Base-by-base conservation (phyloP, 345 rosid species). In the Citrus unshiu region DNA sequence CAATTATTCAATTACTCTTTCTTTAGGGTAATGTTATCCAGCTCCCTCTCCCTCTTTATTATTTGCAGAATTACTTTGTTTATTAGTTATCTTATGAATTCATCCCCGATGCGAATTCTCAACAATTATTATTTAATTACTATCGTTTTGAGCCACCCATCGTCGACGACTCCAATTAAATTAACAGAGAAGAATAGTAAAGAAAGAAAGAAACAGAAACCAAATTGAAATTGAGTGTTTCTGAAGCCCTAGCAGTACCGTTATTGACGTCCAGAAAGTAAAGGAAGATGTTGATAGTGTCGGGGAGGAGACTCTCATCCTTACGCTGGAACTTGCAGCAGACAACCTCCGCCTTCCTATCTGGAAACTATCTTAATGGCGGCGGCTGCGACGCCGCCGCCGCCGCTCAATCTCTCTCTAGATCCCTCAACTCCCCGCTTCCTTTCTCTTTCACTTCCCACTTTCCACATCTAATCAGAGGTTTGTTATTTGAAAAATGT, bases 301-400 rank as follows among this genome's bases (percentile, higher is more conserved):
- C 93, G 22, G 95, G 92, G 84, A 91, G 89, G 89, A 93, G 94
- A 83, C 81, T 93, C 79, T 82, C 91, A 3, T 88, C 92, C 78
- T 76, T 83, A 18, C 58, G 85, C 18, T 85, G 89, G 90, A 85
- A 84, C 81, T 78, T 87, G 24, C 77, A 87, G 22, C 83, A 80
- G 39, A 80, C 91, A 5, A 63, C 86, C 73, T 85, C 90, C 61
- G 76, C 86, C 72, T 78, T 84, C 69, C 54, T 86, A 61, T 79
- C 86, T 27, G 78, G 80, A 25, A 75, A 68, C 40, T 37, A 7
- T 37, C 40, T 37, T 37, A 7, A 37, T 37, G 9, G 40, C 40
- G 40, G 40, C 73, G 64, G 71, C 29, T 5, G 7, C 37, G 37
- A 5, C 37, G 37, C 7, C 0, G 35, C 35, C 6, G 35, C 6